Evolutionary conservation across 1,139 yeast species (phyloP).

Genomic region (Taphrina populina): DNA sequence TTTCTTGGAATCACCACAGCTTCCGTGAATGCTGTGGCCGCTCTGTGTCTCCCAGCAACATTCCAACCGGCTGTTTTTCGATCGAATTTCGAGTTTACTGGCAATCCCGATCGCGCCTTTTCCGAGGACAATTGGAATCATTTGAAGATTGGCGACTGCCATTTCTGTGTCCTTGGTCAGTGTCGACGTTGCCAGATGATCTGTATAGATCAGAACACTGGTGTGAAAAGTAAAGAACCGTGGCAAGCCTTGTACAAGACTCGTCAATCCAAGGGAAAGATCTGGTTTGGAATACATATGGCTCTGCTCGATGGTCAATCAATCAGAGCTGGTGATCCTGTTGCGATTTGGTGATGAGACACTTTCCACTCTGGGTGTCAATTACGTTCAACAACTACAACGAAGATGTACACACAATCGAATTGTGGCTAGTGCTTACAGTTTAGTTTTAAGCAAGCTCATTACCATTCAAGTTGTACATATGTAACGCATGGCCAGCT

Average conservation of each 20-base stretch:
- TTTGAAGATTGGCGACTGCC: background rate
- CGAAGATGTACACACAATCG: too few relatives aligned
- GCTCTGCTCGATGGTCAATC: background rate
- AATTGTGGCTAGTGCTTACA: too few relatives aligned
- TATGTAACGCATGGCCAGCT: too few relatives aligned
- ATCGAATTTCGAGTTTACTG: constrained; percentile 8
- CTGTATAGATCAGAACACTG: constrained; percentile 23
- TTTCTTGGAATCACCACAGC: constrained; percentile 9
- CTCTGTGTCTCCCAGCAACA: background rate
- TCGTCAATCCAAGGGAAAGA: constrained; percentile 5
- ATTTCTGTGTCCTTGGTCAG: constrained; percentile 13
- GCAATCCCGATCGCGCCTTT: constrained; percentile 18
- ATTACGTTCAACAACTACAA: too few relatives aligned
- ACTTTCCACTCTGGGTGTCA: too few relatives aligned
- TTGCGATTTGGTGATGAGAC: too few relatives aligned
- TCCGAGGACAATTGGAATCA: constrained; percentile 8
- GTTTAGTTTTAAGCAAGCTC: too few relatives aligned
- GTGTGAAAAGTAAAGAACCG: constrained; percentile 8
- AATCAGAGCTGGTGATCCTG: background rate
- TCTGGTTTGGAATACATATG: constrained; percentile 27
- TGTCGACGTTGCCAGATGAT: constrained; percentile 29
- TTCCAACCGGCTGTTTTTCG: constrained; percentile 17
- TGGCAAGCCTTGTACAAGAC: constrained; percentile 2
- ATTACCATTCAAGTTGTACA: too few relatives aligned
- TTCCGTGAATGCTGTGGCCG: background rate